Percentiles rank a stretch among this genome's conserved stretches.
These are phyloP conservation scores for Nannochloropsis gaditana DNA, from an alignment of 108 stramenopile species.

Conservation along the genomic window DNA sequence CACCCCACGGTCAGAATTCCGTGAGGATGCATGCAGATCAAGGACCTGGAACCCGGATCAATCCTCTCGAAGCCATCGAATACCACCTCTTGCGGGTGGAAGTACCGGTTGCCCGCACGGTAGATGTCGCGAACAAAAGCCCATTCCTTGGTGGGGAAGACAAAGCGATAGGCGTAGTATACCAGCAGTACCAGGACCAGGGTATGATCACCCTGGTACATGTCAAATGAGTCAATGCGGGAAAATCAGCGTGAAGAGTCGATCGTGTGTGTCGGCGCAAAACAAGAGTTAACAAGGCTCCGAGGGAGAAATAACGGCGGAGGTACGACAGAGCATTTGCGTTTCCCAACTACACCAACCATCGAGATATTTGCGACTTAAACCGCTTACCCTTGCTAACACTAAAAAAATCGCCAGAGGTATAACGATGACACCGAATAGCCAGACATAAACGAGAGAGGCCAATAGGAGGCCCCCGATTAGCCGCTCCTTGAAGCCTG, in stretches of 20 bases:
- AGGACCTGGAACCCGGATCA: background rate
- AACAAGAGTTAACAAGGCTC: no score
- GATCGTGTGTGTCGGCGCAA: no score
- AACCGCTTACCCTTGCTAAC: background rate
- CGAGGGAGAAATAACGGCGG: no score
- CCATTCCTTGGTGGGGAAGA: constrained; percentile 16
- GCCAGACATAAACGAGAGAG: background rate
- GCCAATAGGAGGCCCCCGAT: background rate
- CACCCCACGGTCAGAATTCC: constrained; percentile 20
- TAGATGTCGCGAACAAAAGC: background rate
- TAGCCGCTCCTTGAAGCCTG: background rate
- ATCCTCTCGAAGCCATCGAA: constrained; percentile 1
- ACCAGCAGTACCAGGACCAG: background rate
- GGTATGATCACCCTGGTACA: background rate
- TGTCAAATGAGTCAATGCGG: background rate
- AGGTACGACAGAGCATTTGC: no score
- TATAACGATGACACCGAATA: constrained; percentile 10
- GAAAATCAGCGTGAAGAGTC: no score
- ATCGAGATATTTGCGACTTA: no score
- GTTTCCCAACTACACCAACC: no score
- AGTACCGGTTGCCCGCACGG: constrained; percentile 8
- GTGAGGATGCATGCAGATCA: constrained; percentile 14
- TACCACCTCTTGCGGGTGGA: constrained; percentile 13
- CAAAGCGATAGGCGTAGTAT: constrained; percentile 2
- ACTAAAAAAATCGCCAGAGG: background rate